Percentiles rank a stretch among this genome's conserved stretches.
Conservation (phyloP, 768 basidiomycete species). For the Paxillus involutus region DNA sequence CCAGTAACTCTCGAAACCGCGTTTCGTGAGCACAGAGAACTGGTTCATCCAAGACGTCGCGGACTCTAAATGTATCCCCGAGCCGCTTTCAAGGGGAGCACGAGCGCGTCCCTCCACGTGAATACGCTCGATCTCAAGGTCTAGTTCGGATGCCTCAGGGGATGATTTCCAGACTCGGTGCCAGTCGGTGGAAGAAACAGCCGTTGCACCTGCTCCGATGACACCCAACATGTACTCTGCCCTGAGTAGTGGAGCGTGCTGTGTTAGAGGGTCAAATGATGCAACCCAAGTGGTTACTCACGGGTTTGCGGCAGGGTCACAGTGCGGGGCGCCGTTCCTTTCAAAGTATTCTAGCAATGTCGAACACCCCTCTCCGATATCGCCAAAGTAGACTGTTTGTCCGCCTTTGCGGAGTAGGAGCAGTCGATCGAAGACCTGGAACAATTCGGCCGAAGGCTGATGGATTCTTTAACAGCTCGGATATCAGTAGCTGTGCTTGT, state of each 20-base stretch:
- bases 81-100: constrained; percentile 16
- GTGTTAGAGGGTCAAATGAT: neutral
- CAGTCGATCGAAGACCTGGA: constrained; percentile 52
- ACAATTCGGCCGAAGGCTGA: constrained; percentile 46
- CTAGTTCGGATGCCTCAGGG: constrained; percentile 35
- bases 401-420: constrained; percentile 55
- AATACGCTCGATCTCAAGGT: constrained; percentile 43
- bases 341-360: constrained; percentile 24
- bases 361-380: constrained; percentile 25
- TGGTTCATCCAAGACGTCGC: constrained; percentile 43
- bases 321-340: constrained; percentile 17
- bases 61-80: constrained; percentile 30
- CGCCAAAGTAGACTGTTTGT: constrained; percentile 69
- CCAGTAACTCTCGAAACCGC: constrained; percentile 37
- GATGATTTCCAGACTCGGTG: constrained; percentile 47
- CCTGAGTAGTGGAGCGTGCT: constrained; percentile 17
- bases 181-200: constrained; percentile 47
- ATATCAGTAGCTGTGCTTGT: neutral
- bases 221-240: constrained; percentile 51
- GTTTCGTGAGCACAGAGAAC: constrained; percentile 27
- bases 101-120: constrained; percentile 36
- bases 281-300: constrained; percentile 1
- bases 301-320: constrained; percentile 22
- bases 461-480: constrained; percentile 12
- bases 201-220: constrained; percentile 58